These are phyloP conservation scores for Cytospora leucostoma DNA, from an alignment of 2,329 filamentous ascomycete genomes.

Conservation along the genomic window DNA sequence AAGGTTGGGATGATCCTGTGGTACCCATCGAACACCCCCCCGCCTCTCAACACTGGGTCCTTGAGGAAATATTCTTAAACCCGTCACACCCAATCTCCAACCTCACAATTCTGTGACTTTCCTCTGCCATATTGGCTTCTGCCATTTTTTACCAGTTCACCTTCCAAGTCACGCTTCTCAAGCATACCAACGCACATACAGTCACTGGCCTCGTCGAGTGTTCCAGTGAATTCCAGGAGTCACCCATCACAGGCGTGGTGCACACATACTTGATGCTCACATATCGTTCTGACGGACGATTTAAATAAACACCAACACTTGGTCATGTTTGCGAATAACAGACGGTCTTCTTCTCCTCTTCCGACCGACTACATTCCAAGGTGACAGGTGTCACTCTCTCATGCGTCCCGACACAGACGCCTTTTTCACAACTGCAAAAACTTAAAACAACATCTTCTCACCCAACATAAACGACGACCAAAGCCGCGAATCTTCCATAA, in stretches of 20 bases:
- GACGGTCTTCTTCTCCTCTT: slow-evolving; percentile 55
- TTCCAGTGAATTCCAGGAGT: slow-evolving; percentile 43
- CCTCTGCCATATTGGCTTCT: slow-evolving; percentile 31
- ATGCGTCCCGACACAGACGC: slow-evolving; percentile 51
- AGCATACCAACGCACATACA: slow-evolving; percentile 24
- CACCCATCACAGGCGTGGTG: slow-evolving; percentile 39
- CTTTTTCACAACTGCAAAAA: slow-evolving; percentile 33
- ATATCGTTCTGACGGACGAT: slow-evolving; percentile 16
- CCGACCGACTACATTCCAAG: slow-evolving; percentile 63
- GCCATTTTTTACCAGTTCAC: slow-evolving; percentile 29
- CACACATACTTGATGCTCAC: slow-evolving; percentile 36
- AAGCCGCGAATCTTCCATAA: slow-evolving; percentile 28
- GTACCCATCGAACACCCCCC: slow-evolving; percentile 3
- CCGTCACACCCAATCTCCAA: slow-evolving; percentile 30
- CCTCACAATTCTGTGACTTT: slow-evolving; percentile 20
- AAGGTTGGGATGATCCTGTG: slow-evolving; percentile 15
- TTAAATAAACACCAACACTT: slow-evolving; percentile 40
- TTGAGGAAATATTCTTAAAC: slow-evolving; percentile 19
- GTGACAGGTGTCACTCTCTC: slow-evolving; percentile 55
- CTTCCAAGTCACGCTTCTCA: slow-evolving; percentile 19
- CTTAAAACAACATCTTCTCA: slow-evolving; percentile 3
- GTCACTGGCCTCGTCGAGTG: slow-evolving; percentile 39
- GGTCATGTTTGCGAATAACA: slow-evolving; percentile 60
- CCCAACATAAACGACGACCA: slow-evolving; percentile 27
- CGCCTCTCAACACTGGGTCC: slow-evolving; percentile 20